Evolutionary conservation across 208 protist species (phyloP).

Genomic region (Acanthamoeba lenticulata): DNA sequence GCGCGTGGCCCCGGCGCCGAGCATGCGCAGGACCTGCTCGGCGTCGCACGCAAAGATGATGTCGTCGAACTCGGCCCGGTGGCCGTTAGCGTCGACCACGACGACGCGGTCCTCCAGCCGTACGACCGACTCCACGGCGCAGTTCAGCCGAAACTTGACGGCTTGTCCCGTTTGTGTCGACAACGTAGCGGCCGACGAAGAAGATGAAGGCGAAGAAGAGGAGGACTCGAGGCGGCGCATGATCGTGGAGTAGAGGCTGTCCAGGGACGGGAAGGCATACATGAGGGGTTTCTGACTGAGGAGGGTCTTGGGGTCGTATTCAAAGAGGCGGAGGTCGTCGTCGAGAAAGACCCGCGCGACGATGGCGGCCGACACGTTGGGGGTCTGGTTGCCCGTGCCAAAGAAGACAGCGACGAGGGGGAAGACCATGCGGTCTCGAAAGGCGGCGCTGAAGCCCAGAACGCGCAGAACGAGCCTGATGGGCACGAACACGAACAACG

Average conservation of each 20-base stretch:
- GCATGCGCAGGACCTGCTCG: constrained; percentile 66
- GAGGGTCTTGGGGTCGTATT: constrained; percentile 64
- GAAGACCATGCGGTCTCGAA: constrained; percentile 65
- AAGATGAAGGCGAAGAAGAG: no score
- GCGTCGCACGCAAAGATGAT: constrained; percentile 69
- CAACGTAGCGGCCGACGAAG: no score
- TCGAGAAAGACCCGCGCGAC: constrained; percentile 72
- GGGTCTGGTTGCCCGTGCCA: constrained; percentile 71
- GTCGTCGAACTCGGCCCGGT: constrained; percentile 57
- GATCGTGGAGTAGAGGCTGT: background rate
- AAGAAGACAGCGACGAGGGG: constrained; percentile 71
- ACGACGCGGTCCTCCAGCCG: constrained; percentile 27
- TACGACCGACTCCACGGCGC: background rate
- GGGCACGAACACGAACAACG: constrained; percentile 51
- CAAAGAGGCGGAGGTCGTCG: constrained; percentile 66
- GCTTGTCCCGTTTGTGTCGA: background rate
- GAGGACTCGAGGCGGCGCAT: background rate
- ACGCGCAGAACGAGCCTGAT: background rate
- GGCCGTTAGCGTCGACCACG: background rate
- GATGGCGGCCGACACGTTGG: constrained; percentile 65
- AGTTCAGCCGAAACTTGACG: constrained; percentile 30
- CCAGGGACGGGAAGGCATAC: constrained; percentile 69
- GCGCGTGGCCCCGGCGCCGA: background rate
- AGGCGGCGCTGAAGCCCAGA: constrained; percentile 62
- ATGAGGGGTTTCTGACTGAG: constrained; percentile 68